A percentile compares a stretch with the other conserved stretches of the same genome.
phyloP scores from a whole-genome alignment of 1,139 yeast species.

The Geotrichum bryndzae region DNA sequence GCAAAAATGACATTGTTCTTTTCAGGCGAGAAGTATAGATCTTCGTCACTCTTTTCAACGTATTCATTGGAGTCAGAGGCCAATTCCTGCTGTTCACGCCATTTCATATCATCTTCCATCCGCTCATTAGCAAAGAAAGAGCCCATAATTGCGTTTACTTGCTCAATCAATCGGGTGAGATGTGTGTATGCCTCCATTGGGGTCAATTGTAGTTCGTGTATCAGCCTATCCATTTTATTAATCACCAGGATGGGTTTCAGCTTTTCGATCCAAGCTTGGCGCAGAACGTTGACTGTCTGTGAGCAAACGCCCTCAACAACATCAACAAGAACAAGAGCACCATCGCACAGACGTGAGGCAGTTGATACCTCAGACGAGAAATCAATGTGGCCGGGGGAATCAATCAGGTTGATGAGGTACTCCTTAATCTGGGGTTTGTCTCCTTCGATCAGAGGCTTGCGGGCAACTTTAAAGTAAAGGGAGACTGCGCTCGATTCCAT shows the following conservation, averaged over 20 bases:
- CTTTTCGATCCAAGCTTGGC: constrained; percentile 95
- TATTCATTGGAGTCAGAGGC: constrained; percentile 38
- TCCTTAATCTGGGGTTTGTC: constrained; percentile 49
- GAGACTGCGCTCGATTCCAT: constrained; percentile 96
- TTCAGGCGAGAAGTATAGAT: constrained; percentile 83
- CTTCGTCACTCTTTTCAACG: constrained; percentile 74
- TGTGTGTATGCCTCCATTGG: constrained; percentile 85
- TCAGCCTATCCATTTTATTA: constrained; percentile 84
- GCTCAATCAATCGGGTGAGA: constrained; percentile 72
- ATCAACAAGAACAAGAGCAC: constrained; percentile 79
- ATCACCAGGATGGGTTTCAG: constrained; percentile 84
- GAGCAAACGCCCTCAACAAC: constrained; percentile 98
- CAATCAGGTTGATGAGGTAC: constrained; percentile 83
- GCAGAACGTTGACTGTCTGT: constrained; percentile 86
- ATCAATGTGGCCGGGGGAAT: constrained; percentile 98
- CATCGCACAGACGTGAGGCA: constrained; percentile 92
- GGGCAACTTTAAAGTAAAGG: constrained; percentile 53
- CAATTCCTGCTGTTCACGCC: constrained; percentile 60
- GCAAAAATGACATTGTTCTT: constrained; percentile 89
- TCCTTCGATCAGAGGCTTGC: constrained; percentile 31
- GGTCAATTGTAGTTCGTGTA: constrained; percentile 72
- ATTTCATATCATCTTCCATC: constrained; percentile 80
- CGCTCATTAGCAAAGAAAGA: constrained; percentile 90
- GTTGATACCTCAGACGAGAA: constrained; percentile 94
- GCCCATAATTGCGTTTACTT: constrained; percentile 91